Evolutionary conservation across 2,329 filamentous ascomycete genomes (phyloP), one percentile per base, ranked within the genome.

Genomic region (Fusarium secorum): DNA sequence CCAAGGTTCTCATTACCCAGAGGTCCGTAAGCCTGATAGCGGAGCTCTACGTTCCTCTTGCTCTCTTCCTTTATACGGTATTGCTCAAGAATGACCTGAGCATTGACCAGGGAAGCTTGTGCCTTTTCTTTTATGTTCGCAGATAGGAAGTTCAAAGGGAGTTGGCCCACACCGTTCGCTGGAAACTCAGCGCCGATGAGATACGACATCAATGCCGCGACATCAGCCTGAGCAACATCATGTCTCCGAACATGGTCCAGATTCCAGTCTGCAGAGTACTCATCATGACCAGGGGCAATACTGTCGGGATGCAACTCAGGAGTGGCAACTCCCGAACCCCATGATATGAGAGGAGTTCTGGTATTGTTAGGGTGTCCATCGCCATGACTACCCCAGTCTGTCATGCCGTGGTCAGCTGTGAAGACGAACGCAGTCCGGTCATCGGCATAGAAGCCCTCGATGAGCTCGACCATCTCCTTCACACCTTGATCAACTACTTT

Each of bases 381-480:
- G 39, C 97, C 97, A 79, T 99, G 97, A 75, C 95, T 98, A n/a
- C 97, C 96, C 91, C 93, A 98, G 81, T 99, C 96, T 77, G 94
- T 98, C 96, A 99, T 99, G 22, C 96, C 96, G 80, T 99, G 96
- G 78, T 99, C 96, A 11, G 96, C 96, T 3, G 97, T 99, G 78
- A 99, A 99, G 20, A 99, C 89, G 79, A 95, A 99, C 0, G 97
- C 94, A 0, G 96, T 98, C 80, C 96, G 91, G 59, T 88, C 91
- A 74, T 94, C 91, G 9, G 83, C 86, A 76, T 98, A 99, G 78
- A 98, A 99, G 17, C 91, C 88, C 38, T 97, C 89, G 53, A 98
- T 90, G 58, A 97, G 79, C 70, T 92, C 86, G 0, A 92, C 91
- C 53, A 97, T 91, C 80, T 97, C 92, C 80, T 92, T 86, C 3